phyloP scores from a whole-genome alignment of 1,139 yeast genomes.

The Blastobotrys petasosporus region DNA sequence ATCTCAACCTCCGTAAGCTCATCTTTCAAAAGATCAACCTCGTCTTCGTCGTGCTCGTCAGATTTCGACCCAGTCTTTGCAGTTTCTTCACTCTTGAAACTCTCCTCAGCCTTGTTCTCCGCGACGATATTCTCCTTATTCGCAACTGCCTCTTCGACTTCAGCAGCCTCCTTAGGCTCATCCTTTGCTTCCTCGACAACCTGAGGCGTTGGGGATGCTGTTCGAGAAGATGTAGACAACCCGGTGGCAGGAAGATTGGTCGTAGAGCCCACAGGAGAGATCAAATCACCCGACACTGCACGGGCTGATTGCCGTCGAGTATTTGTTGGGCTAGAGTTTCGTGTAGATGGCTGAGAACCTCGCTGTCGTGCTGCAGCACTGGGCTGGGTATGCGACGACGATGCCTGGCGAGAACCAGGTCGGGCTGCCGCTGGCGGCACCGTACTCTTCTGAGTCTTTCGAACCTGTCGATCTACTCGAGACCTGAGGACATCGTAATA shows the following conservation, averaged over 20 bases:
- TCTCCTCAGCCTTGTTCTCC: constrained; percentile 2
- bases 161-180: constrained; percentile 8
- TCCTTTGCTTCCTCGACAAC: background rate
- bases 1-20: constrained; percentile 24
- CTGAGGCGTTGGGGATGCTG: background rate
- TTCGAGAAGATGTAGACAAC: constrained; percentile 15
- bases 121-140: background rate
- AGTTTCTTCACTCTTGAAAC: background rate
- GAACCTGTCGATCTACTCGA: constrained; percentile 34
- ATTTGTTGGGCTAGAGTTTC: constrained; percentile 7
- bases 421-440: constrained; percentile 11
- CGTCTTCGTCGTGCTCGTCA: constrained; percentile 18
- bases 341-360: constrained; percentile 4
- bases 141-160: background rate
- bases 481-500: constrained; percentile 60
- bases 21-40: constrained; percentile 20
- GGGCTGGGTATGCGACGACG: constrained; percentile 11
- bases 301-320: background rate
- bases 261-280: constrained; percentile 20
- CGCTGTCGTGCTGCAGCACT: constrained; percentile 11
- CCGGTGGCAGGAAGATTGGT: constrained; percentile 23
- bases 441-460: constrained; percentile 19
- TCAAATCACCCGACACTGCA: constrained; percentile 11
- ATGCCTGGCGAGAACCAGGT: background rate
- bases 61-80: constrained; percentile 2